phyloP scores from a whole-genome alignment of 257 asterid species.

The Forsythia suspensa region DNA sequence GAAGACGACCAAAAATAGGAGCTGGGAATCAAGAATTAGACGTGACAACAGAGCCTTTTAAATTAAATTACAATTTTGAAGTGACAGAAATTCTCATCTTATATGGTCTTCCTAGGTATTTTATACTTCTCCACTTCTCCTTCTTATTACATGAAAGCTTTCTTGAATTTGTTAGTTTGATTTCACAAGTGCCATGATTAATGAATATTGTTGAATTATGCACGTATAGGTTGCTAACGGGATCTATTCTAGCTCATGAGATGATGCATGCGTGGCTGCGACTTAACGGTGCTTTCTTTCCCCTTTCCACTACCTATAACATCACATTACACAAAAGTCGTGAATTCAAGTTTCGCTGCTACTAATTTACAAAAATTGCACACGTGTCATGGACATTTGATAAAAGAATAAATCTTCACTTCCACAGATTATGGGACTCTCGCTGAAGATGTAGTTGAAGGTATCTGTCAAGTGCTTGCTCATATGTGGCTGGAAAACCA shows the following conservation, averaged over 20 bases:
- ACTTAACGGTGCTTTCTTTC: slow-evolving; percentile 36
- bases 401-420: not conserved
- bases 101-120: slow-evolving; percentile 60
- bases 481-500: slow-evolving; percentile 90
- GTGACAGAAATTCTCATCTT: slow-evolving; percentile 60
- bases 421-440: slow-evolving; percentile 66
- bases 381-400: not conserved
- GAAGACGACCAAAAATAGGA: slow-evolving; percentile 43
- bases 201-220: not conserved
- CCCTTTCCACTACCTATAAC: not conserved
- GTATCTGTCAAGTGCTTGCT: slow-evolving; percentile 92
- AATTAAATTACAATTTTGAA: slow-evolving; percentile 48
- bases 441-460: slow-evolving; percentile 89
- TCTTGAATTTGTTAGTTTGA: not conserved
- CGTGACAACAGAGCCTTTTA: slow-evolving; percentile 51
- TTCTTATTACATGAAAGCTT: not conserved
- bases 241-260: slow-evolving; percentile 62
- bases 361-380: not conserved
- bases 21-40: slow-evolving; percentile 37
- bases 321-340: too few relatives aligned
- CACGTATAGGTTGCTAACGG: slow-evolving; percentile 46
- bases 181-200: not conserved
- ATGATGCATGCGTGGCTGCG: slow-evolving; percentile 70
- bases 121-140: not conserved
- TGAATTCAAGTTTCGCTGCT: not conserved